Evolutionary conservation across 495 filamentous ascomycete species (phyloP).

Genomic region (Baudoinia panamericana): DNA sequence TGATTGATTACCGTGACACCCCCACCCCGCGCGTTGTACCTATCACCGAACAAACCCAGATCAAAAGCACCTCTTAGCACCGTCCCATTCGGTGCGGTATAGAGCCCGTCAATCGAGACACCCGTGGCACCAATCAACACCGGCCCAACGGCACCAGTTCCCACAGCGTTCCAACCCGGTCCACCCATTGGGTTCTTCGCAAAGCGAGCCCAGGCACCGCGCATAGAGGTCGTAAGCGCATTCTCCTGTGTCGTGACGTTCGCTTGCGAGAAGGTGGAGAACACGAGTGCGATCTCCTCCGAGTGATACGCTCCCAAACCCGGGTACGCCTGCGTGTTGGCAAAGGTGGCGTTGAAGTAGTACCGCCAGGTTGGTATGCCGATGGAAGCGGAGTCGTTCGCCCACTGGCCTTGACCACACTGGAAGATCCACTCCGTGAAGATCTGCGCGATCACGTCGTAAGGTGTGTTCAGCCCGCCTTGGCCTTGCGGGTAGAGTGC

Average conservation of each 20-base stretch:
- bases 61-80: slow-evolving; percentile 19
- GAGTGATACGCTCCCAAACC: slow-evolving; percentile 20
- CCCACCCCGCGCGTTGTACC: slow-evolving; percentile 2
- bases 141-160: slow-evolving; percentile 22
- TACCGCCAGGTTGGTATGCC: slow-evolving; percentile 22
- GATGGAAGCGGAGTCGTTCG: slow-evolving; percentile 10
- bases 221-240: slow-evolving; percentile 21
- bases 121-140: slow-evolving; percentile 21
- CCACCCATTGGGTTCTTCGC: slow-evolving; percentile 24
- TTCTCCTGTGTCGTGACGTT: slow-evolving; percentile 21
- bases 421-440: slow-evolving; percentile 21
- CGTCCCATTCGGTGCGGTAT: slow-evolving; percentile 24
- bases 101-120: slow-evolving; percentile 5
- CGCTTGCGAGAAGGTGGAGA: slow-evolving; percentile 17
- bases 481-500: slow-evolving; percentile 11
- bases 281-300: slow-evolving; percentile 20
- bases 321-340: slow-evolving; percentile 19
- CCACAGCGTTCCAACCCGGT: slow-evolving; percentile 23
- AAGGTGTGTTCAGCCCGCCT: slow-evolving; percentile 4
- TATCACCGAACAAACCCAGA: slow-evolving; percentile 18
- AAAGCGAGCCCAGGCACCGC: slow-evolving; percentile 20
- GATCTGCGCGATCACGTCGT: slow-evolving; percentile 15
- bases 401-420: slow-evolving; percentile 11
- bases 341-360: slow-evolving; percentile 24
- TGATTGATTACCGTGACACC: slow-evolving; percentile 21